Evolutionary conservation across 768 basidiomycete species (phyloP).

Genomic region (Kwoniella bestiolae): DNA sequence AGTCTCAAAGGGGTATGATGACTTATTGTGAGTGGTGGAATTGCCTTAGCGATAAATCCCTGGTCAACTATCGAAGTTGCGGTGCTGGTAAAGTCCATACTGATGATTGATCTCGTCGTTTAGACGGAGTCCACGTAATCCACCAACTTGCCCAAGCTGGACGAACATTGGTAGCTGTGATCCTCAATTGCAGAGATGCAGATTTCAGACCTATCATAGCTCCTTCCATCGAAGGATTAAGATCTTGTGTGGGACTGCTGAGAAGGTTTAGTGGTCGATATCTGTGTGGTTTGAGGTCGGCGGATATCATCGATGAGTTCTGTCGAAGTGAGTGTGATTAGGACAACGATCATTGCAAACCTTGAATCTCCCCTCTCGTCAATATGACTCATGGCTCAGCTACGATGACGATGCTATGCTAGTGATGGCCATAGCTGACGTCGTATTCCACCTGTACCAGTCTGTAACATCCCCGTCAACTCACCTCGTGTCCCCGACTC

Average conservation of each 20-base stretch:
- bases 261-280: constrained; percentile 88
- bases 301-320: constrained; percentile 93
- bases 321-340: constrained; percentile 77
- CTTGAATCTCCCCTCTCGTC: too few relatives aligned
- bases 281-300: constrained; percentile 85
- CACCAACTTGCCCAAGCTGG: constrained; percentile 94
- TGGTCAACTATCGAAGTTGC: too few relatives aligned
- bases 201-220: constrained; percentile 74
- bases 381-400: too few relatives aligned
- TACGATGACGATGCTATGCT: too few relatives aligned
- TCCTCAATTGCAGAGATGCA: constrained; percentile 85
- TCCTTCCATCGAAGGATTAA: constrained; percentile 78
- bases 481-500: constrained; percentile 64
- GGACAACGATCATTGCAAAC: too few relatives aligned
- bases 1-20: constrained; percentile 77
- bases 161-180: constrained; percentile 81
- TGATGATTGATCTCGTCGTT: constrained; percentile 7
- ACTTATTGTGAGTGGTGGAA: constrained; percentile 75
- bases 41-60: too few relatives aligned
- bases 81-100: too few relatives aligned
- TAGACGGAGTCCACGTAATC: constrained; percentile 93
- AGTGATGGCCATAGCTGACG: too few relatives aligned
- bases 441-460: constrained; percentile 58
- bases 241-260: constrained; percentile 85
- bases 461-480: constrained; percentile 81